Conservation (phyloP, 805 yeast genomes). For the Pichia gijzeniarum region DNA sequence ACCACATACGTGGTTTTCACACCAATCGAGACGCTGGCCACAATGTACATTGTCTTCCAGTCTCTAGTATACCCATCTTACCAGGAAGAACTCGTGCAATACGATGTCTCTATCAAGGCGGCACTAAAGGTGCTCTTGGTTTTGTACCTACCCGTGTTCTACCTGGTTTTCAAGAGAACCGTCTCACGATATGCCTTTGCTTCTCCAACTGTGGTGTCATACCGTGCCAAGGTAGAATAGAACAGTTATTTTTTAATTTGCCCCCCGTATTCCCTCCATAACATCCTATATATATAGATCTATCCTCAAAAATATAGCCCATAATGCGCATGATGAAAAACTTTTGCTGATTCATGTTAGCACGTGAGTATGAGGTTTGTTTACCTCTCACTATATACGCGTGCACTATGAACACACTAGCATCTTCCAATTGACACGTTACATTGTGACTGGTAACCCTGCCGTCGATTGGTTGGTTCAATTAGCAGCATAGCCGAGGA, state of each 20-base stretch:
- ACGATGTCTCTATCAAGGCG: conserved; percentile 10
- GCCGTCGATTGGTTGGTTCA: too few species aligned
- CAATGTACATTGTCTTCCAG: conserved; percentile 20
- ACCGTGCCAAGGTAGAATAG: background rate
- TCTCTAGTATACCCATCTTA: conserved; percentile 17
- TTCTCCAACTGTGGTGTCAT: background rate
- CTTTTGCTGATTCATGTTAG: too few species aligned
- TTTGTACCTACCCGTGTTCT: conserved; percentile 19
- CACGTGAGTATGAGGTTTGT: too few species aligned
- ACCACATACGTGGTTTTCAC: conserved; percentile 14
- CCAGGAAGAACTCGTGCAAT: conserved; percentile 14
- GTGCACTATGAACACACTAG: too few species aligned
- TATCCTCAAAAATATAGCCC: too few species aligned
- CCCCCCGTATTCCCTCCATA: background rate
- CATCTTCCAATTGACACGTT: too few species aligned
- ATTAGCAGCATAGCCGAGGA: too few species aligned
- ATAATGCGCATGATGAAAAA: too few species aligned
- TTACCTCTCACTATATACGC: too few species aligned
- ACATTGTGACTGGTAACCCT: too few species aligned
- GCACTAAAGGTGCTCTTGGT: conserved; percentile 14
- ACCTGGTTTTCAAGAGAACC: conserved; percentile 20
- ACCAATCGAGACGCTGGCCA: conserved; percentile 20
- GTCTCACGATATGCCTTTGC: conserved; percentile 11
- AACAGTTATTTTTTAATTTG: too few species aligned
- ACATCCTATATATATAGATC: too few species aligned